phyloP scores from a whole-genome alignment of 805 yeast genomes.

The Pichia membranifaciens region DNA sequence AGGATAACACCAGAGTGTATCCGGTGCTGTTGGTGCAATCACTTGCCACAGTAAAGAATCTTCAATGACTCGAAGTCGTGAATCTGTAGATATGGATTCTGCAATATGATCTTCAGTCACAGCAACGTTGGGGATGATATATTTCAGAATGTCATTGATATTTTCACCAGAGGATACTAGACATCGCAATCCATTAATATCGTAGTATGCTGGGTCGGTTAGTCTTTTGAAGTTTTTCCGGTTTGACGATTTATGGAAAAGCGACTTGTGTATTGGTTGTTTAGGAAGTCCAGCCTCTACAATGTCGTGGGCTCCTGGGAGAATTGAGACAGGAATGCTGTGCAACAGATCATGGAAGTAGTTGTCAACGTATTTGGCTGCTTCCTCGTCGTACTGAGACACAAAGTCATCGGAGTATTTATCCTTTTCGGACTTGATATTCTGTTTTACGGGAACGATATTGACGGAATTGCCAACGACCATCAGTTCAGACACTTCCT shows the following conservation, averaged over 20 bases:
- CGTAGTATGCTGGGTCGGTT: constrained; percentile 75
- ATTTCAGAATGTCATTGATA: constrained; percentile 68
- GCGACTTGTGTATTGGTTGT: constrained; percentile 77
- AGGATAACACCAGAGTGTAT: constrained; percentile 88
- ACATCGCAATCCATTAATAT: constrained; percentile 48
- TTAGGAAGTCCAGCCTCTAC: constrained; percentile 84
- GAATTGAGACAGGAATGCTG: constrained; percentile 61
- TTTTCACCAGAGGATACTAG: constrained; percentile 85
- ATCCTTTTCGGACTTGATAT: constrained; percentile 28
- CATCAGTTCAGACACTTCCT: constrained; percentile 16
- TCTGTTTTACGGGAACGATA: constrained; percentile 19
- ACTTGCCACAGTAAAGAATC: constrained; percentile 78
- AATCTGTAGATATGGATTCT: constrained; percentile 24
- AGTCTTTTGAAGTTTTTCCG: constrained; percentile 36
- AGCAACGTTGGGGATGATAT: constrained; percentile 41
- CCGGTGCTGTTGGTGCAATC: constrained; percentile 92
- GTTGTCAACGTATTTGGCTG: constrained; percentile 51
- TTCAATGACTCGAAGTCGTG: constrained; percentile 53
- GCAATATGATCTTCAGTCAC: constrained; percentile 22
- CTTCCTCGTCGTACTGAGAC: constrained; percentile 43
- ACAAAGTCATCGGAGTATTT: constrained; percentile 47
- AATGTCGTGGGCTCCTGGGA: constrained; percentile 88
- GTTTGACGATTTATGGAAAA: constrained; percentile 42
- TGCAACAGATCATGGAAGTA: constrained; percentile 51
- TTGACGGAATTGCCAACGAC: constrained; percentile 64